phyloP scores from a whole-genome alignment of 768 basidiomycete genomes.

The Mycena crocata region DNA sequence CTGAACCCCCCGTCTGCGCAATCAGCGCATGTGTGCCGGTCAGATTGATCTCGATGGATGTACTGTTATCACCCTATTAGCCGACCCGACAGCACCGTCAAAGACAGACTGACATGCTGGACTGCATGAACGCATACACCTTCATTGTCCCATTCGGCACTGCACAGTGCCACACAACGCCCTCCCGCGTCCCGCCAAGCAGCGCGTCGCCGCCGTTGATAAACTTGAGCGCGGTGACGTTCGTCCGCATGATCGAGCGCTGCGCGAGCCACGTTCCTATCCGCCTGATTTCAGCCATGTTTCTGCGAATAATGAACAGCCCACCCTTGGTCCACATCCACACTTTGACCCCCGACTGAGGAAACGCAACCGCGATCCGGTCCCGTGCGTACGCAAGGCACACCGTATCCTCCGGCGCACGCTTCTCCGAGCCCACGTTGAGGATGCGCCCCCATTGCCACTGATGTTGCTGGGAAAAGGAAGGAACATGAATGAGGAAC shows the following conservation, averaged over 20 bases:
- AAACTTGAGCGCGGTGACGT: constrained; percentile 73
- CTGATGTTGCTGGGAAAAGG: constrained; percentile 44
- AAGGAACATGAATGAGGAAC: constrained; percentile 3
- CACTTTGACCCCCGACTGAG: constrained; percentile 69
- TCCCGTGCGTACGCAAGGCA: constrained; percentile 69
- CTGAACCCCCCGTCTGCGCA: constrained; percentile 60
- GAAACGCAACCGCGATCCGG: constrained; percentile 72
- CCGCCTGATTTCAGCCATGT: constrained; percentile 10
- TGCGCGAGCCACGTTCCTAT: constrained; percentile 74
- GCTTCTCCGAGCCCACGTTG: constrained; percentile 56
- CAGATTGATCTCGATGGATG: constrained; percentile 64
- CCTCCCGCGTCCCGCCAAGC: constrained; percentile 77
- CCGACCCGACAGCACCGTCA: not conserved
- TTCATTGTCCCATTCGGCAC: constrained; percentile 75
- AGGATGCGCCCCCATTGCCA: constrained; percentile 71
- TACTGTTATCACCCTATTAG: constrained; percentile 46
- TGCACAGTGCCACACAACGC: constrained; percentile 79
- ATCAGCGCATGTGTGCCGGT: constrained; percentile 64
- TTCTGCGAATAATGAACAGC: constrained; percentile 9
- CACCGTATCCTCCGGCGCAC: constrained; percentile 50
- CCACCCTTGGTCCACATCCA: constrained; percentile 72
- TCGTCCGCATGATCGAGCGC: constrained; percentile 71
- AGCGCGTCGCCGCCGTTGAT: constrained; percentile 72
- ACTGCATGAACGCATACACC: constrained; percentile 68
- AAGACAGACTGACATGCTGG: constrained; percentile 63